Conservation (phyloP, 2,329 filamentous ascomycete genomes). For the Catunica adiposa region DNA sequence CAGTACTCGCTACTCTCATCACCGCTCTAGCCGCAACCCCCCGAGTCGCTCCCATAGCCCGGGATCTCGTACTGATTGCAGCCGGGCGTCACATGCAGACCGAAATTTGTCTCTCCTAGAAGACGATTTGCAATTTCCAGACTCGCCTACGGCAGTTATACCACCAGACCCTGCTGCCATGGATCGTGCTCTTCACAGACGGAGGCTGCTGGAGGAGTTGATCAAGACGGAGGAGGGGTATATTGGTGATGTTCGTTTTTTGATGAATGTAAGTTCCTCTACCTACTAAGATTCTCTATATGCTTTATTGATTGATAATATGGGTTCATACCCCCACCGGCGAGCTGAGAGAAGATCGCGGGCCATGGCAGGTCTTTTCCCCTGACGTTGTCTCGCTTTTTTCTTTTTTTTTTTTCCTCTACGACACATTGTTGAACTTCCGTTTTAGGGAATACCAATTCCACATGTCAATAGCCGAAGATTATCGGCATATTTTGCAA, state of each 20-base stretch:
- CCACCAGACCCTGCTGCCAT: slow-evolving; percentile 49
- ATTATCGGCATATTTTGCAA: too few species aligned
- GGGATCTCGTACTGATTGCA: slow-evolving; percentile 43
- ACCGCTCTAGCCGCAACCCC: slow-evolving; percentile 13
- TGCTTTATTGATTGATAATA: too few species aligned
- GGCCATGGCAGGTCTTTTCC: neutral
- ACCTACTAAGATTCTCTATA: too few species aligned
- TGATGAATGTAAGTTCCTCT: slow-evolving; percentile 53
- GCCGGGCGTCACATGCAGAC: slow-evolving; percentile 40
- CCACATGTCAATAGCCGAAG: neutral
- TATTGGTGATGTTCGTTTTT: slow-evolving; percentile 68
- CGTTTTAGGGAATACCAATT: neutral
- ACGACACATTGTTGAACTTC: neutral
- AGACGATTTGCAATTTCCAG: slow-evolving; percentile 29
- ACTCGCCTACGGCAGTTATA: slow-evolving; percentile 21
- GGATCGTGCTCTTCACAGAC: slow-evolving; percentile 56
- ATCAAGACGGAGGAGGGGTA: slow-evolving; percentile 78
- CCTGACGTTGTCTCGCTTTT: neutral
- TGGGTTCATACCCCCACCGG: neutral
- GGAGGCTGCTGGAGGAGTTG: slow-evolving; percentile 69
- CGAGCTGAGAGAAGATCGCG: neutral
- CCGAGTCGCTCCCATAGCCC: slow-evolving; percentile 15
- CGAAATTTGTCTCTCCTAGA: slow-evolving; percentile 41
- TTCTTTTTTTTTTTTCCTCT: neutral
- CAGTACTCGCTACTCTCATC: slow-evolving; percentile 42